Base-by-base conservation (phyloP, 73 alveolate genomes). In the Effrenium voratum region DNA sequence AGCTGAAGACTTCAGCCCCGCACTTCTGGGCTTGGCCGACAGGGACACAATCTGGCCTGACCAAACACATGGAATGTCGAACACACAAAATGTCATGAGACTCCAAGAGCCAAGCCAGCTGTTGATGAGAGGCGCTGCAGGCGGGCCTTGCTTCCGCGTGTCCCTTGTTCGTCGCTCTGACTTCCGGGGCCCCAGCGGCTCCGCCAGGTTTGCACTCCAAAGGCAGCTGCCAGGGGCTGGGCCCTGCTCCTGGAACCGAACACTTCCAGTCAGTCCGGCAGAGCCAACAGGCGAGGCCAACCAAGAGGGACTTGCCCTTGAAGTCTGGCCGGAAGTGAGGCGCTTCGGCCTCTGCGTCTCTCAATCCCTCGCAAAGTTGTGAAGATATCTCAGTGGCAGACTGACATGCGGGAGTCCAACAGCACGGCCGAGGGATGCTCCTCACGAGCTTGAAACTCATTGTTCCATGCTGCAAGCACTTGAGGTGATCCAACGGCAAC, bases 261-360 rank as follows among this genome's bases (percentile, higher is more conserved):
- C 19, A 8, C 63, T 52, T 8, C 63, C 63, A 52, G 19, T 52
- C 63, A 52, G 19, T 52, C 26, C 47, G 28, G 13, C 47, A 43
- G 13, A 10, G 47, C 2, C 34, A 32, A 6, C 30, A 76, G 41
- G 50, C 6, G 68, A 63, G n/a, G 34, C 75, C 50, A 3, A 5
- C 92, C 1, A 82, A 82, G 76, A 22, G 10, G 92, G 49, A 82
- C 92, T 82, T 82, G 4, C 92, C 92, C 49, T 82, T 82, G 92
- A 82, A 82, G 92, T 82, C 34, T 73, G 49, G 47, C 73, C 49
- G 75, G 49, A 49, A 82, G 52, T 82, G 52, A 5, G 92, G 28
- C 32, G 10, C n/a, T 41, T 82, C 76, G 30, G 75, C 75, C 75
- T 8, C 19, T n/a, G n/a, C n/a, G n/a, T n/a, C n/a, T n/a, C n/a